Base-by-base conservation (phyloP, 208 protist genomes). In the Porcisia deanei region DNA sequence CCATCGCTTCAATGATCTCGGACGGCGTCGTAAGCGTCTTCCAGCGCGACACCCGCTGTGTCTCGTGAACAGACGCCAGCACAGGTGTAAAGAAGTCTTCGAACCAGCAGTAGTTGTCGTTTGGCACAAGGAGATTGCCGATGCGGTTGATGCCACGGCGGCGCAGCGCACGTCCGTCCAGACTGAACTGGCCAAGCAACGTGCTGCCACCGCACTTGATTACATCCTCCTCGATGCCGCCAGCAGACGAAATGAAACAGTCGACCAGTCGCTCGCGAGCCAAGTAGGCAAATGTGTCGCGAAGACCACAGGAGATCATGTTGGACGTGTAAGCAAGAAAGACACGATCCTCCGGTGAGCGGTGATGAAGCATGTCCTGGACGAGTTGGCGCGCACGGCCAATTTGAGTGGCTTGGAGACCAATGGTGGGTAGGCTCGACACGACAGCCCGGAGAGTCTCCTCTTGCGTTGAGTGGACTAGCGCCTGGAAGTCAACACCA, bases 311-410 rank as follows among this genome's bases (percentile, higher is more conserved):
- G 3, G 99, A 99, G n/a, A 99, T 98, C 43, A 99, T 81, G 81
- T 99, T 99, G 14, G 98, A 99, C 1, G 99, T 99, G 90, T 99
- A 99, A 2, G 99, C 97, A 3, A 99, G 87, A 76, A 99, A 99
- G 22, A 99, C 99, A 10, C 75, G 67, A 59, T 94, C 86, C 9
- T 85, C 88, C 22, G 67, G 37, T 3, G 75, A 52, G 22, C 81
- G 83, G 61, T 85, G 81, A 64, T 90, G 84, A 66, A 97, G 78
- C 10, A 90, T 80, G 10, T 73, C 68, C 75, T 94, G 92, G 20
- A 96, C 79, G 3, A 97, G 76, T 0, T 59, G 67, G 4, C 92
- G 87, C 1, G 91, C 94, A 10, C 81, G 85, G 16, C 92, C 94
- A 41, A 95, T 75, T 81, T 93, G 77, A 22, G 91, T 94, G 6